Conservation (phyloP, 352 stramenopile genomes). For the Phytopythium litorale region DNA sequence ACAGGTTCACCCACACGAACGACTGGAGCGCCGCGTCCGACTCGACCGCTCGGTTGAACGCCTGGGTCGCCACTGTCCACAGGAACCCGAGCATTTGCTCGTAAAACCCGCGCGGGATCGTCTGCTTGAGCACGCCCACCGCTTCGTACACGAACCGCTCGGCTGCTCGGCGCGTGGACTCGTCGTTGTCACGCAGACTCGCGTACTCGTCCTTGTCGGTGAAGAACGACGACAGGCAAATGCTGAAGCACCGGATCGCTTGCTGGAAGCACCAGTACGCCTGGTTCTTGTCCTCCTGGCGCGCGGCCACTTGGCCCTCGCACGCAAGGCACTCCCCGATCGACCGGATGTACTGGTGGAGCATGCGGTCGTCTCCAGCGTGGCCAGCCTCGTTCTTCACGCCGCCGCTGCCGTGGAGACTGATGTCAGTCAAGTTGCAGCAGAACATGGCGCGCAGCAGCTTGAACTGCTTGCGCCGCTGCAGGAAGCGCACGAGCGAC, state of each 20-base stretch:
- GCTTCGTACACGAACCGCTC: slow-evolving; percentile 66
- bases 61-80: slow-evolving; percentile 61
- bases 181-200: slow-evolving; percentile 18
- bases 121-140: slow-evolving; percentile 66
- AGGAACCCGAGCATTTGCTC: slow-evolving; percentile 57
- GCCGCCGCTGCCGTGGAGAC: slow-evolving; percentile 31
- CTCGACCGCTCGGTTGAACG: slow-evolving; percentile 29
- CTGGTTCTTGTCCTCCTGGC: slow-evolving; percentile 30
- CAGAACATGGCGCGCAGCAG: slow-evolving; percentile 64
- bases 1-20: slow-evolving; percentile 82
- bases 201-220: slow-evolving; percentile 15
- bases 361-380: slow-evolving; percentile 18
- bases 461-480: slow-evolving; percentile 65
- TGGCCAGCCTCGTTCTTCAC: slow-evolving; percentile 11
- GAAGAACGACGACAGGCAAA: slow-evolving; percentile 61
- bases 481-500: slow-evolving; percentile 48
- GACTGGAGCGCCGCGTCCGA: slow-evolving; percentile 45
- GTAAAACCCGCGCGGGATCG: slow-evolving; percentile 48
- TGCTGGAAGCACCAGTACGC: slow-evolving; percentile 68
- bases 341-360: slow-evolving; percentile 49
- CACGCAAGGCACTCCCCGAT: slow-evolving; percentile 67
- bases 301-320: slow-evolving; percentile 45
- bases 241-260: slow-evolving; percentile 65
- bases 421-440: slow-evolving; percentile 58
- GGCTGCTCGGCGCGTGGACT: slow-evolving; percentile 14